Base-by-base conservation (phyloP, 129 eudicot species). In the Lactuca sativa region DNA sequence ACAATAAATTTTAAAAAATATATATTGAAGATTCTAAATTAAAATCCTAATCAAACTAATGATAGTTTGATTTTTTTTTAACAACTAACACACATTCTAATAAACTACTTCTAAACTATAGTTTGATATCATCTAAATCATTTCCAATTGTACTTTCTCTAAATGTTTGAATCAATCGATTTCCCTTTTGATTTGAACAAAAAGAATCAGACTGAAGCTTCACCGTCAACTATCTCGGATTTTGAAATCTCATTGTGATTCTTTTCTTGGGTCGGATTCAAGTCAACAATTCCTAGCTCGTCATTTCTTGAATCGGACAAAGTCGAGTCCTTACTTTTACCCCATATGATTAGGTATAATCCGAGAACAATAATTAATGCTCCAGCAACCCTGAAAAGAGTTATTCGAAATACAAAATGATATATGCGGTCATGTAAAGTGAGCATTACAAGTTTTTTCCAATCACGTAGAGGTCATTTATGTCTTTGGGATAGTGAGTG, bases 261-360 rank as follows among this genome's bases (percentile, higher is more conserved):
- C 21, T 71, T 71, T n/a, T 14, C 15, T 7, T 30, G 21, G n/a
- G 18, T 62, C 32, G 43, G 30, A 17, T 44, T 57, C 59, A 53
- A 65, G 59, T 72, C 80, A 13, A 10, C 21, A 15, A 64, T 66
- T 60, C 54, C 67, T 57, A 67, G 56, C 48, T 62, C 75, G 1
- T 64, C 62, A 40, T 61, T 76, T 62, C 62, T 32, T 7, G 84
- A 62, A 6, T 80, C 69, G 3, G 78, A 59, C 38, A 72, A 66
- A 56, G 75, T 60, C 31, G 73, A 58, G 64, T 81, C 86, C 72
- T 81, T 85, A 62, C 86, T 74, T 76, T 82, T 81, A 48, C 86
- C 86, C 90, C 86, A 81, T 72, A 85, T 76, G 66, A 85, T 84
- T 10, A 81, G 49, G 74, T 85, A 85, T 72, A 85, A 71, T 11